Evolutionary conservation across 2,329 filamentous ascomycete genomes (phyloP).

Genomic region (Nemania sp.): DNA sequence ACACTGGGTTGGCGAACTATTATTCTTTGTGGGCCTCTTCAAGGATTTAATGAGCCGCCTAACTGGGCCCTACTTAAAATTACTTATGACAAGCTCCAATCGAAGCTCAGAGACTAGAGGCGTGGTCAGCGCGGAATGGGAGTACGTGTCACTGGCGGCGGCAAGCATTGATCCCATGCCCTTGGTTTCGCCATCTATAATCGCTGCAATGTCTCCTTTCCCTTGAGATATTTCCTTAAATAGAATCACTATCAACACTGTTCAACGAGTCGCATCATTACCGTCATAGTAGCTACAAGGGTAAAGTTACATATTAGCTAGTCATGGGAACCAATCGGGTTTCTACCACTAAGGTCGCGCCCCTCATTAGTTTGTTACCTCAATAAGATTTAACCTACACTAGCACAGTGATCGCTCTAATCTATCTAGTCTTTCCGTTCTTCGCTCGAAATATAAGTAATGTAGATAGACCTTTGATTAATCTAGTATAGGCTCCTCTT

Average conservation of each 20-base stretch:
- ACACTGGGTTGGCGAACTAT: conserved; percentile 15
- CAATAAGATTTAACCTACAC: background rate
- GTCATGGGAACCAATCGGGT: background rate
- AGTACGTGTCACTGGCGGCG: conserved; percentile 28
- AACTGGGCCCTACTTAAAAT: background rate
- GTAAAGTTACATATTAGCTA: no score
- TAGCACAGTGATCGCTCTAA: background rate
- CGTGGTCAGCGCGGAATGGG: conserved; percentile 9
- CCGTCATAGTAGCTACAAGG: no score
- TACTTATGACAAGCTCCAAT: conserved; percentile 23
- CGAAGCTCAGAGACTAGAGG: background rate
- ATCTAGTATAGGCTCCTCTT: no score
- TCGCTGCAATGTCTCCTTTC: background rate
- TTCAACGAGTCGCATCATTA: background rate
- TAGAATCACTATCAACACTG: background rate
- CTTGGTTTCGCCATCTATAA: conserved; percentile 5
- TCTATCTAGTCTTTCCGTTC: background rate
- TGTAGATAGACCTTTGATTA: no score
- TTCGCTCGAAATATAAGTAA: no score
- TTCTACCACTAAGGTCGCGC: background rate
- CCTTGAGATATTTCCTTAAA: background rate
- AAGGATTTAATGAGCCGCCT: background rate
- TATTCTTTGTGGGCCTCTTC: conserved; percentile 21
- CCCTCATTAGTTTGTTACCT: background rate
- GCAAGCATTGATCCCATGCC: conserved; percentile 27